These are phyloP conservation scores for Pythium coloratum DNA, from an alignment of 352 stramenopile genomes.

Conservation along the genomic window DNA sequence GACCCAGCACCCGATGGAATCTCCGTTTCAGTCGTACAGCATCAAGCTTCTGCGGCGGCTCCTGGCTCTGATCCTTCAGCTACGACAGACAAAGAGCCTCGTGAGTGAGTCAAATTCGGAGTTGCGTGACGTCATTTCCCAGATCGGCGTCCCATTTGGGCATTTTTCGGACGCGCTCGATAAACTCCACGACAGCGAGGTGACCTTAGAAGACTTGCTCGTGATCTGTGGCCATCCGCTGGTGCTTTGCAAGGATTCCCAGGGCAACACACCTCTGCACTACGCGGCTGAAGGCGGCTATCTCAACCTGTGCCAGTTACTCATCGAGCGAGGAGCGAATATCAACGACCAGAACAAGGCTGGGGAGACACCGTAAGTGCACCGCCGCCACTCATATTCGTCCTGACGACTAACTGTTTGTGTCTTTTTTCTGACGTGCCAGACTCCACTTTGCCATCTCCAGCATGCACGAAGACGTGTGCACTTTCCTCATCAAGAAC, in stretches of 20 bases:
- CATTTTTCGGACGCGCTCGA: constrained; percentile 71
- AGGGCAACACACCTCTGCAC: constrained; percentile 74
- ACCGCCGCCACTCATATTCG: neutral
- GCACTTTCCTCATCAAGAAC: constrained; percentile 51
- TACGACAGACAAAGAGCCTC: constrained; percentile 50
- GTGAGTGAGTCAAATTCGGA: constrained; percentile 64
- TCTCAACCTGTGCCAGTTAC: constrained; percentile 55
- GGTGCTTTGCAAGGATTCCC: constrained; percentile 56
- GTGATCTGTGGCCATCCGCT: constrained; percentile 74
- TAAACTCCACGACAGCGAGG: constrained; percentile 51
- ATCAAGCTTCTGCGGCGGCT: constrained; percentile 50
- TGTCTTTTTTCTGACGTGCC: neutral
- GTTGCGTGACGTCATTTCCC: constrained; percentile 46
- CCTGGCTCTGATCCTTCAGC: constrained; percentile 46
- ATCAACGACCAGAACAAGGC: constrained; percentile 81
- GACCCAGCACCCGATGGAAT: constrained; percentile 60
- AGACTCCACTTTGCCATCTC: constrained; percentile 84
- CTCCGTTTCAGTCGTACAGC: constrained; percentile 64
- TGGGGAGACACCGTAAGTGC: constrained; percentile 70
- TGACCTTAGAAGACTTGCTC: constrained; percentile 64
- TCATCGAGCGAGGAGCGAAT: constrained; percentile 64
- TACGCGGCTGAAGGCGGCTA: constrained; percentile 79
- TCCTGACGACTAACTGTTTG: neutral
- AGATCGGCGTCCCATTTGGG: constrained; percentile 56
- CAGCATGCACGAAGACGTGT: constrained; percentile 72